Evolutionary conservation across 495 filamentous ascomycete species (phyloP), one percentile per base, ranked within the genome.

Genomic region (Pseudotulostoma volvatum): DNA sequence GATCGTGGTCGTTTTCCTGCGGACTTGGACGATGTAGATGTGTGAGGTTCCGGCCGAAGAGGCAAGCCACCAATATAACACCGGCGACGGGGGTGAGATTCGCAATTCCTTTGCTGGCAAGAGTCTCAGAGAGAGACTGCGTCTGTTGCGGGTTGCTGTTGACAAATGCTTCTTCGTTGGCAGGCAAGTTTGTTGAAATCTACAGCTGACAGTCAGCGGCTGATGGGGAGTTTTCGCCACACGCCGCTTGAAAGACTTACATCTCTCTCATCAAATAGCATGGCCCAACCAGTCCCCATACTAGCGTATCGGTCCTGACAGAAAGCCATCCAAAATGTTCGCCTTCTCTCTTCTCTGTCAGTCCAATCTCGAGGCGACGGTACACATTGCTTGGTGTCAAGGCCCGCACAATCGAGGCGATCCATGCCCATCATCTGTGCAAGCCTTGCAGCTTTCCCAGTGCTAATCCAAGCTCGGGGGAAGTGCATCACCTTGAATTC

Each of bases 401-500:
- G 60, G 0, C 80, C 83, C n/a, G 59, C 52, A 9, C 86, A 86
- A 55, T 97, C 90, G 31, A 95, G 47, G 30, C 86, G 77, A 57
- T 97, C 84, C 33, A 97, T 66, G 4, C 87, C 83, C 67, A 95
- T 83, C 92, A 96, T 96, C 44, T 92, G 74, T 32, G 70, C 68
- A 40, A 94, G 55, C 41, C 90, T 67, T 9, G 77, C 71, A 2
- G 77, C 79, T 37, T 82, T 70, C 11, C 88, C 92, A 7, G 80
- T 76, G 40, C 81, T 94, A 58, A 95, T 70, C 90, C 90, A 99
- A 2, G 92, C 92, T 31, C 92, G 67, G 1, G 90, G 90, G 46
- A 99, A 99, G 55, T 83, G 93, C 82, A 99, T 95, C 70, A 82
- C 79, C 58, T 86, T 92, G 54, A 95, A 96, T 53, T 99, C 90